These are phyloP conservation scores for Gaillardinia entomophila DNA, from an alignment of 805 yeast species.

Conservation along the genomic window DNA sequence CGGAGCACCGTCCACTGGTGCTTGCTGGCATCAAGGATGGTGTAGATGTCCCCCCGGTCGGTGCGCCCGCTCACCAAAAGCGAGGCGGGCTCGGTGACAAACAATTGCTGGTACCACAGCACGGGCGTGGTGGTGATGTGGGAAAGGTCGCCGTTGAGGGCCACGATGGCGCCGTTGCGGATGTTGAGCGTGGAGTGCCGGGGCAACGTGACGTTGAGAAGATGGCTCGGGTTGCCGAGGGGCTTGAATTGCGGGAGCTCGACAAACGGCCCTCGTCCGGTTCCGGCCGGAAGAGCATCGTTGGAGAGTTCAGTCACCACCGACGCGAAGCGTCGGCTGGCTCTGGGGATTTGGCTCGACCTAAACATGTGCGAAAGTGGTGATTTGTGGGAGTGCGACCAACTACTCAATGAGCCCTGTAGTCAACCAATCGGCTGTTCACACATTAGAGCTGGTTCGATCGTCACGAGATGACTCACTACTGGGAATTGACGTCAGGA, in stretches of 20 bases:
- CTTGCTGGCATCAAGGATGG: constrained; percentile 25
- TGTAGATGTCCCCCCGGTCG: constrained; percentile 17
- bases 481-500: no score
- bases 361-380: no score
- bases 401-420: no score
- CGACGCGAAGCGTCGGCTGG: no score
- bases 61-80: constrained; percentile 29
- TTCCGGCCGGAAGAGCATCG: constrained; percentile 20
- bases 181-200: constrained; percentile 32
- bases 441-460: no score
- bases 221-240: constrained; percentile 30
- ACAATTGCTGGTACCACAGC: constrained; percentile 26
- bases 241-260: constrained; percentile 39
- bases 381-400: no score
- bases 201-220: constrained; percentile 41
- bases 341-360: no score
- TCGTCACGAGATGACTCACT: no score
- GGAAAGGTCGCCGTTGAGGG: constrained; percentile 37
- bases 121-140: constrained; percentile 12
- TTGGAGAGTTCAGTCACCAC: neutral
- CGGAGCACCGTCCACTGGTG: constrained; percentile 33
- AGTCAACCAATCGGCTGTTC: no score
- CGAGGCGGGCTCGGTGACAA: constrained; percentile 22
- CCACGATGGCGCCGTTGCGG: constrained; percentile 34
- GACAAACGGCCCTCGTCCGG: constrained; percentile 43